Percentiles rank a stretch among this genome's conserved stretches.
Evolutionary conservation across 495 filamentous ascomycete species (phyloP).

Genomic region (Hypoxylon subgilvum): DNA sequence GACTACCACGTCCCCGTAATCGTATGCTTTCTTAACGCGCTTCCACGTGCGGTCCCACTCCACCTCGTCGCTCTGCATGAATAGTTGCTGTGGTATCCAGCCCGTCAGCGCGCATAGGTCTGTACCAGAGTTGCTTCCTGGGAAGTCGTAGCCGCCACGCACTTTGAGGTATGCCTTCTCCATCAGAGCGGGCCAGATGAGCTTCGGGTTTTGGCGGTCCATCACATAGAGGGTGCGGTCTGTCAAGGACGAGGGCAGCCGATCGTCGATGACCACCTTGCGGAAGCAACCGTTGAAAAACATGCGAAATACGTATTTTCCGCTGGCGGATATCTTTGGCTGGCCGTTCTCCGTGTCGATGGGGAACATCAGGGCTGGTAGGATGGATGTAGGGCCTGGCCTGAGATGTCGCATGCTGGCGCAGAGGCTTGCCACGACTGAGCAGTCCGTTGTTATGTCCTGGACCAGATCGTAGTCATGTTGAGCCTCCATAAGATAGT

Average conservation of each 20-base stretch:
- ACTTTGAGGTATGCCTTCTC: slow-evolving; percentile 99
- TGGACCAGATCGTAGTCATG: slow-evolving; percentile 81
- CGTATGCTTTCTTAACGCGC: slow-evolving; percentile 75
- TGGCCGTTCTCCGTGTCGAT: slow-evolving; percentile 61
- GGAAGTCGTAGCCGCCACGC: slow-evolving; percentile 95
- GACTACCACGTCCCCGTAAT: slow-evolving; percentile 79
- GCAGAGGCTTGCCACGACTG: slow-evolving; percentile 94
- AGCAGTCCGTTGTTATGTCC: slow-evolving; percentile 93
- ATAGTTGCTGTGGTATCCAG: slow-evolving; percentile 96
- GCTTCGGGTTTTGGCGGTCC: slow-evolving; percentile 75
- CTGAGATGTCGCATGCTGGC: slow-evolving; percentile 63
- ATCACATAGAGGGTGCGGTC: slow-evolving; percentile 83
- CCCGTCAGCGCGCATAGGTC: slow-evolving; percentile 89
- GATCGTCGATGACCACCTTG: slow-evolving; percentile 87
- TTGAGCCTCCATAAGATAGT: slow-evolving; percentile 60
- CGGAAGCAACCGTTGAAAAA: slow-evolving; percentile 95
- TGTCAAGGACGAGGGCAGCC: slow-evolving; percentile 76
- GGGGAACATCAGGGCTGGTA: slow-evolving; percentile 75
- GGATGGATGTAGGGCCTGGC: slow-evolving; percentile 47
- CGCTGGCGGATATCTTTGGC: slow-evolving; percentile 71
- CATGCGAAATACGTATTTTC: slow-evolving; percentile 89
- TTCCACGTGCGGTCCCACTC: slow-evolving; percentile 77
- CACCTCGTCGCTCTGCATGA: slow-evolving; percentile 81
- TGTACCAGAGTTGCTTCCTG: slow-evolving; percentile 96
- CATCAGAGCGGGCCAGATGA: slow-evolving; percentile 90